A percentile compares a stretch with the other conserved stretches of the same genome.
These are phyloP conservation scores for Cladophialophora bantiana DNA, from an alignment of 2,329 filamentous ascomycete species.

Conservation along the genomic window DNA sequence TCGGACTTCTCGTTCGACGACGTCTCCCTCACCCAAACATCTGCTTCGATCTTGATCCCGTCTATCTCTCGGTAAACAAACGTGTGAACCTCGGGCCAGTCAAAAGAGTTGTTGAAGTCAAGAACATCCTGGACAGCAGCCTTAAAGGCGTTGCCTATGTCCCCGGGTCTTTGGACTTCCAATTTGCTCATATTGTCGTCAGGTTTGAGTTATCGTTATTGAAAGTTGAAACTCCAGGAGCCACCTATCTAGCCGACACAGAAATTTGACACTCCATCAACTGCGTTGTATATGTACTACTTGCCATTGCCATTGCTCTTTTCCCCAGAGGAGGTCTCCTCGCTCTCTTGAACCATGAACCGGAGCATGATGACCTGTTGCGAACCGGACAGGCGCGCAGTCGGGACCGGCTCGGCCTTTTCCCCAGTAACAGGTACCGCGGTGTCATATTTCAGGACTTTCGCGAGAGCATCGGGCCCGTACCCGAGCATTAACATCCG, in stretches of 20 bases:
- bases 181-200: slow-evolving; percentile 4
- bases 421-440: background rate
- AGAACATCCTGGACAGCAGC: background rate
- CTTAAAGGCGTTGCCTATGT: background rate
- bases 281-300: background rate
- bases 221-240: background rate
- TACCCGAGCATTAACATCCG: background rate
- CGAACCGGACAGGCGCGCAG: background rate
- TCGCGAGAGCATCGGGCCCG: background rate
- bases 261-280: background rate
- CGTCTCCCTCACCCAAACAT: slow-evolving; percentile 2
- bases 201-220: background rate
- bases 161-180: background rate
- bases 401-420: slow-evolving; percentile 6
- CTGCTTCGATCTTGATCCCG: slow-evolving; percentile 8
- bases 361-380: background rate
- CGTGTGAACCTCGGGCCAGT: background rate
- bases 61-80: slow-evolving; percentile 7
- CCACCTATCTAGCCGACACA: background rate
- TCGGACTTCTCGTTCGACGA: background rate
- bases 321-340: background rate
- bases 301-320: background rate
- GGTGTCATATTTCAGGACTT: background rate
- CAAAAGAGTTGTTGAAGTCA: slow-evolving; percentile 6
- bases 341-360: background rate